Conservation (phyloP, 2,329 filamentous ascomycete species). For the Trichophyton verrucosum region DNA sequence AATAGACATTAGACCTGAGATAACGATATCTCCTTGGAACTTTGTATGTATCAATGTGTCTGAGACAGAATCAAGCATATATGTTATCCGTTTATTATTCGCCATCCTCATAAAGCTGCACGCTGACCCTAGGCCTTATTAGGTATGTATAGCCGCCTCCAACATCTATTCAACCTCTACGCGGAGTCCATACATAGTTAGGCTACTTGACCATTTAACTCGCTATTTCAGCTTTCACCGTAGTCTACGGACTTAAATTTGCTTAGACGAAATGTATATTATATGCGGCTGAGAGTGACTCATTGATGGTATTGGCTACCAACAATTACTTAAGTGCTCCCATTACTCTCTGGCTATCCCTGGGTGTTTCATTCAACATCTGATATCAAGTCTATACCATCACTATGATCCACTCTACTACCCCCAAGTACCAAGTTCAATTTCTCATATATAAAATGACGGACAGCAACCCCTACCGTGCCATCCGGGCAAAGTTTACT, state of each 20-base stretch:
- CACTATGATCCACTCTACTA: not conserved
- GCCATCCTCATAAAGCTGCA: not conserved
- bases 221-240: no score
- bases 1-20: not conserved
- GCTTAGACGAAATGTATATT: not conserved
- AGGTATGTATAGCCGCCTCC: no score
- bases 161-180: no score
- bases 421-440: no score
- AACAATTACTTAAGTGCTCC: no score
- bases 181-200: no score
- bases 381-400: not conserved
- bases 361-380: no score
- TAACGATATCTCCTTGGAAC: not conserved
- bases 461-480: conserved; percentile 24
- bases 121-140: not conserved
- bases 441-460: not conserved
- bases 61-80: not conserved
- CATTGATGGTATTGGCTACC: not conserved
- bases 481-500: conserved; percentile 44
- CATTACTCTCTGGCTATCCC: no score
- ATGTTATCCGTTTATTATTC: not conserved
- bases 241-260: not conserved
- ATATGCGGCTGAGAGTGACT: not conserved
- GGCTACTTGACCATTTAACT: not conserved
- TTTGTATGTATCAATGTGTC: not conserved